Evolutionary conservation across 2,329 filamentous ascomycete genomes (phyloP), one percentile per base, ranked within the genome.

Genomic region (Fusarium circinatum): DNA sequence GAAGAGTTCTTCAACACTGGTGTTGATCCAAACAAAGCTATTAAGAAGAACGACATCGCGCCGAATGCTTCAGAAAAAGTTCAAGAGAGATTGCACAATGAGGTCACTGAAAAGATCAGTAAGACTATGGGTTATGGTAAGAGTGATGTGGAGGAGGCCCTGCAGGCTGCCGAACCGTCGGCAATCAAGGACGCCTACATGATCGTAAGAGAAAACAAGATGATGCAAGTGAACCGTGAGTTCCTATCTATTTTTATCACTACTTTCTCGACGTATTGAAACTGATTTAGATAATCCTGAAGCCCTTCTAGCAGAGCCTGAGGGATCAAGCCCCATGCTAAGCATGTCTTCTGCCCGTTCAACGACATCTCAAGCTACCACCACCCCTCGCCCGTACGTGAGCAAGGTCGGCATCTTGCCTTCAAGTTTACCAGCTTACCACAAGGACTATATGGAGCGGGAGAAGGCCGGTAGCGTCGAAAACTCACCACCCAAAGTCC

Each of bases 131-230:
- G 96, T 68, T 99, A 99, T 81, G 95, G 93, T 41, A 96, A 94
- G 81, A 93, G 93, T 70, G 96, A 99, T 85, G 96, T 99, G 60
- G 93, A 98, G 80, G 96, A 98, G 82, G 96, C 96, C 28, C 86
- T 99, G 71, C 92, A 93, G 78, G 95, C 94, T 64, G 91, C 96
- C 60, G 96, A 99, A 81, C 96, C 96, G 18, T 98, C 95, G 66
- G 95, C 96, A 17, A 98, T 99, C 86, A 99, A 99, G 84, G 96
- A 99, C 83, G 96, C 96, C 3, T 99, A 98, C 84, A 92, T 98
- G 84, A 99, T 99, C 81, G 94, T 99, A 32, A 91, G 96, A 60
- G 96, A 99, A 83, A 98, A 98, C 81, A 96, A 98, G 82, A 89
- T 98, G 81, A 98, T 98, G 95, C 93, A 95, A 82, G 92, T 92